Evolutionary conservation across 1,284 basidiomycete genomes (phyloP), one percentile per base, ranked within the genome.

Genomic region (Leucoagaricus sp.): DNA sequence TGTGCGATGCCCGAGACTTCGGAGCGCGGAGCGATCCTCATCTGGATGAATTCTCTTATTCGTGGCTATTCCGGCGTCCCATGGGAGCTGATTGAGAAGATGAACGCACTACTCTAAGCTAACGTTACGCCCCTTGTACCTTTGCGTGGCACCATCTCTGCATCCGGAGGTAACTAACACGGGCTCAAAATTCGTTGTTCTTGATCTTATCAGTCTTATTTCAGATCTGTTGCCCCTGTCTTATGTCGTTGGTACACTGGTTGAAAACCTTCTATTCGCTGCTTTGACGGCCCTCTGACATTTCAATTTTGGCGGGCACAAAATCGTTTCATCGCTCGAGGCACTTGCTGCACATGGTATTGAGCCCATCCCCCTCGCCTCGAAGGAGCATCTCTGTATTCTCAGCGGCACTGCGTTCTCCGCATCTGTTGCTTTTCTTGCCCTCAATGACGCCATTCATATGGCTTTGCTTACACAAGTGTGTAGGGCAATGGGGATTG

Each of bases 41-140:
- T 96, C 60, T 87, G 93, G 62, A 87, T 92, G 77, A 95, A 94
- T 74, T 93, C 90, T 1, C 82, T 94, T 51, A 83, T 93, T 53
- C 85, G 92, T n/a, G 93, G 91, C 0, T 93, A 95, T 72, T 93
- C 90, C 33, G 93, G 90, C 46, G 87, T 95, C 8, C 82, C 93
- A 42, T 88, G 87, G 81, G 84, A 88, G 61, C 82, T 95, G 36
- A 82, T 95, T 56, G 81, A 93, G 68, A 86, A 86, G 65, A 91
- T 95, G 84, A 82, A 81, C 57, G 79, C 83, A 33, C 81, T 94
- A 53, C 81, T 96, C 49, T 73, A 78, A 46, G 84, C 85, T 60
- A 85, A 91, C 63, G 82, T 95, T 63, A 91, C 86, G 0, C 92
- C 93, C 0, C 73, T 94, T 28, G 89, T 95, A 2, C 93, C 93